Base-by-base conservation (phyloP, 176 grass and related monocot species). In the Aegilops longissima region DNA sequence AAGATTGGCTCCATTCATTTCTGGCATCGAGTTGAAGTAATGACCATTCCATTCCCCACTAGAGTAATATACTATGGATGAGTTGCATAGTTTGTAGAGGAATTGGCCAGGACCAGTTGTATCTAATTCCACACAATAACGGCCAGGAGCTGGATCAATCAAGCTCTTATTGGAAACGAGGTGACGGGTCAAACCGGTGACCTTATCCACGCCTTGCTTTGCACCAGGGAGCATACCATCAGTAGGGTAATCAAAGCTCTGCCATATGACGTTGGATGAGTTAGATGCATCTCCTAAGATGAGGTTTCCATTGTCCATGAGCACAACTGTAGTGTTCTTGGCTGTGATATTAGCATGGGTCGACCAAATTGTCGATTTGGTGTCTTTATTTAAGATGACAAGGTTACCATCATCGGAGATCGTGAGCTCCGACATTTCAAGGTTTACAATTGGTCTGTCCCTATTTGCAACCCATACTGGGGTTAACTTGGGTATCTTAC, bases 221-320 rank as follows among this genome's bases (percentile, higher is more conserved):
- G 72, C 84, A 36, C 62, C 82, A 12, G 74, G 64, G 62, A 76
- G 18, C 31, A 89, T 1, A 66, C 75, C 85, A 84, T 94, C 81
- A 2, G 84, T 82, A 5, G 66, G 93, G 66, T 92, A 70, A 38
- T 92, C 82, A 82, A 92, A 92, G 83, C 87, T 95, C 88, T 95
- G 87, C 93, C 93, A 92, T 59, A 84, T 36, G 31, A 70, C 30
- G 64, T 52, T 86, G 39, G 62, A 81, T 35, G 78, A 85, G 62
- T 90, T 79, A 31, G 61, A 61, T 33, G 52, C 69, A 29, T 93
- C 86, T 62, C 35, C 62, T 80, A 91, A 80, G 30, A 94, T 49
- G 56, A 93, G 70, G 58, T 93, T 88, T 25, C 83, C 92, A 67
- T 24, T 77, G 17, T 91, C 86, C 34, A 81, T 69, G 13, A 91